phyloP scores from a whole-genome alignment of 345 rosid species.

The Dipteronia sinensis region DNA sequence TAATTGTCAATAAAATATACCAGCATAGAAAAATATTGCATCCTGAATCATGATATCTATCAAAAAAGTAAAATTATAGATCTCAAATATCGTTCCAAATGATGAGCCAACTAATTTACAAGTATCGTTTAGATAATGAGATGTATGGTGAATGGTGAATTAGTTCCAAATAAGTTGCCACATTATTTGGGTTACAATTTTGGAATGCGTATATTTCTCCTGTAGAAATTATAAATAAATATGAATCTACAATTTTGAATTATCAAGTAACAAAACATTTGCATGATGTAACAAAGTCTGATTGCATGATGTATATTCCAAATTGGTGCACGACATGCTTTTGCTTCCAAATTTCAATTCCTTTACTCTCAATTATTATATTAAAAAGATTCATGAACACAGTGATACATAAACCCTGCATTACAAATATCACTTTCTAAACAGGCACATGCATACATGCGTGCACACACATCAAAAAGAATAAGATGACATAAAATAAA shows the following conservation, averaged over 20 bases:
- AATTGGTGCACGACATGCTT: background rate
- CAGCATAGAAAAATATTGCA: background rate
- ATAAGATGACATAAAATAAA: background rate
- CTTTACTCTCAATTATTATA: too few species aligned
- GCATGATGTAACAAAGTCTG: background rate
- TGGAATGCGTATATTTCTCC: too few species aligned
- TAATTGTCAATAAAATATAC: background rate
- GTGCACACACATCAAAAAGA: background rate
- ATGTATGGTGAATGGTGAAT: background rate
- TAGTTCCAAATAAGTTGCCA: too few species aligned
- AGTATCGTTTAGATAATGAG: background rate
- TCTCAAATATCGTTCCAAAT: background rate
- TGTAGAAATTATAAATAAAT: background rate
- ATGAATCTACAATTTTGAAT: background rate
- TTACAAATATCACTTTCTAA: background rate
- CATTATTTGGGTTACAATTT: too few species aligned
- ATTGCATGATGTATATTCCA: background rate
- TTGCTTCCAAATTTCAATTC: background rate
- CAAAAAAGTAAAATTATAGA: background rate
- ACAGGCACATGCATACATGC: background rate
- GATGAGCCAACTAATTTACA: background rate
- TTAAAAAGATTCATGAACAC: background rate
- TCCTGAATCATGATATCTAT: slow-evolving; percentile 2
- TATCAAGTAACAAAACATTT: background rate
- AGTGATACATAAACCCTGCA: background rate